Percentiles rank a stretch among this genome's conserved stretches.
Evolutionary conservation across 257 asterid species (phyloP).

Genomic region (Verbascum thapsus): DNA sequence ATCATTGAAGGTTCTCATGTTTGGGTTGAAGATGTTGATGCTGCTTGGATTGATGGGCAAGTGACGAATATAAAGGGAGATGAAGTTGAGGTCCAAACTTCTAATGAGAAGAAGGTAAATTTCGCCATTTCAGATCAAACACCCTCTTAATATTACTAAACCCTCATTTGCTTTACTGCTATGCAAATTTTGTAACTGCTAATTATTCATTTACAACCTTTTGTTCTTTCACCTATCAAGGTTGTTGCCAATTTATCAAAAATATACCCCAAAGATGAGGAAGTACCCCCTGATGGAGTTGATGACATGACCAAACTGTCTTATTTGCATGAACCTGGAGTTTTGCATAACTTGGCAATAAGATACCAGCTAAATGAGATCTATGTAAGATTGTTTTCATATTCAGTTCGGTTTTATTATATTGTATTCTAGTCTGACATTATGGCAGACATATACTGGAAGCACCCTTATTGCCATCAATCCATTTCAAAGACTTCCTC

Average conservation of each 20-base stretch:
- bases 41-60: conserved; percentile 74
- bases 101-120: conserved; percentile 65
- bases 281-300: conserved; percentile 67
- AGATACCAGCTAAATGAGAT: conserved; percentile 77
- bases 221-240: conserved; percentile 42
- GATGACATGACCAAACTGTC: conserved; percentile 91
- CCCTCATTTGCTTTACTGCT: not conserved
- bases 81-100: conserved; percentile 56
- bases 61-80: conserved; percentile 63
- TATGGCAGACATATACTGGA: conserved; percentile 89
- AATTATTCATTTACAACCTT: conserved; percentile 22
- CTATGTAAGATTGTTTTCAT: conserved; percentile 54
- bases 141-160: not conserved
- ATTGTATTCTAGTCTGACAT: conserved; percentile 40
- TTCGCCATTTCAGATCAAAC: conserved; percentile 14
- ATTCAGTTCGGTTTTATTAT: conserved; percentile 29
- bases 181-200: not conserved
- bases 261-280: conserved; percentile 71
- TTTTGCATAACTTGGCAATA: conserved; percentile 70
- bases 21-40: conserved; percentile 74
- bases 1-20: conserved; percentile 74
- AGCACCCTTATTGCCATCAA: conserved; percentile 91
- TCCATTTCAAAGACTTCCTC: conserved; percentile 90
- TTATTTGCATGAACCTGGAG: conserved; percentile 89
- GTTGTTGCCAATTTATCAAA: conserved; percentile 55